Conservation (phyloP, 176 grass and related monocot species). For the Carex littledalei region DNA sequence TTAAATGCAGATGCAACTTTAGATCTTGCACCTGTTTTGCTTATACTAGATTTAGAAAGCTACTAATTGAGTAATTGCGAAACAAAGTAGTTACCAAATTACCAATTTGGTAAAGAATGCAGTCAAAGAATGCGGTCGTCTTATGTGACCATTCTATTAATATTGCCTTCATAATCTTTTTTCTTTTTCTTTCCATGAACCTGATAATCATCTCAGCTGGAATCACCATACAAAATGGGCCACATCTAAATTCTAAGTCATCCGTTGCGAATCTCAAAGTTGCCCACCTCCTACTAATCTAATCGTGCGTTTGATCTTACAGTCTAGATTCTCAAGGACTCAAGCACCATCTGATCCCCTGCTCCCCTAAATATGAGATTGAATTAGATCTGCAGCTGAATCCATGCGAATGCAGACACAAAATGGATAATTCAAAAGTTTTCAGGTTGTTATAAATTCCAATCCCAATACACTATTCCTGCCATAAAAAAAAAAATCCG, state of each 20-base stretch:
- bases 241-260: too few species aligned
- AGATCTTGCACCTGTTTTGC: background rate
- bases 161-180: too few species aligned
- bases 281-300: too few species aligned
- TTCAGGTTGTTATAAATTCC: background rate
- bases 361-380: too few species aligned
- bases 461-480: background rate
- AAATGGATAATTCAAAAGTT: background rate
- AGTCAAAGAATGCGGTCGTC: background rate
- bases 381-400: too few species aligned
- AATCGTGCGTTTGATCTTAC: too few species aligned
- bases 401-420: background rate
- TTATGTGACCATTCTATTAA: too few species aligned
- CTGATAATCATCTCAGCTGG: background rate
- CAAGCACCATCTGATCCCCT: too few species aligned
- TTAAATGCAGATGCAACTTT: background rate
- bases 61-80: too few species aligned
- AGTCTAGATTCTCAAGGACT: too few species aligned
- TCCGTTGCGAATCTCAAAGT: too few species aligned
- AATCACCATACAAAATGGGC: background rate
- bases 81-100: background rate
- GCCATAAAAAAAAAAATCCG: background rate
- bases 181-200: background rate
- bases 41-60: background rate
- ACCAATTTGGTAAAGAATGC: background rate